phyloP scores from a whole-genome alignment of 768 basidiomycete genomes.

The Tubosaeta sp. region DNA sequence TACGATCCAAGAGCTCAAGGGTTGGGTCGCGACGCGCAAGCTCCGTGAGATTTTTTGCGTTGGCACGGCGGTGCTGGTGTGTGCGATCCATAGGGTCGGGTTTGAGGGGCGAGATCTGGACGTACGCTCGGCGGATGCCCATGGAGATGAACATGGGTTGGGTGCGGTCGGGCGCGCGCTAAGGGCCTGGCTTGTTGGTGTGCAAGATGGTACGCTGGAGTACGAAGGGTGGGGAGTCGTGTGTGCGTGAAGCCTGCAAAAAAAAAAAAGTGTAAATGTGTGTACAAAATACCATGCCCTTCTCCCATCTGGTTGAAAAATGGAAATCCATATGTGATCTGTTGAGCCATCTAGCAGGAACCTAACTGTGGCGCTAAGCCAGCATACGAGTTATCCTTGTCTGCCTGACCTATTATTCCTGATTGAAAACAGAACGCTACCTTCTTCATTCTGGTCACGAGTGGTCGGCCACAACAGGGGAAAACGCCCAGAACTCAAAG shows the following conservation, averaged over 20 bases:
- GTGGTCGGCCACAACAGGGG: slow-evolving; percentile 78
- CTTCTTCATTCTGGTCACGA: slow-evolving; percentile 93
- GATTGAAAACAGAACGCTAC: too few species aligned
- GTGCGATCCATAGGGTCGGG: slow-evolving; percentile 68
- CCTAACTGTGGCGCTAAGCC: too few species aligned
- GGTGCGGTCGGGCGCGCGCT: slow-evolving; percentile 64
- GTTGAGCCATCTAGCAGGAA: too few species aligned
- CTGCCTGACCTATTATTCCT: too few species aligned
- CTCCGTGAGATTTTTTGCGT: slow-evolving; percentile 82
- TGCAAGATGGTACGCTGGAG: slow-evolving; percentile 64
- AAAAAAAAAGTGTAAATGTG: neutral
- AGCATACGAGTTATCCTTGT: too few species aligned
- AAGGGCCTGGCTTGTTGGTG: slow-evolving; percentile 66
- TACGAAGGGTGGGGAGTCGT: slow-evolving; percentile 64
- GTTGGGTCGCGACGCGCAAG: slow-evolving; percentile 50
- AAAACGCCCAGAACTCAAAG: slow-evolving; percentile 85
- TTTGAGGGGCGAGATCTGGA: slow-evolving; percentile 52
- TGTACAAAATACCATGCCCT: neutral
- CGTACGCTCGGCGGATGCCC: slow-evolving; percentile 56
- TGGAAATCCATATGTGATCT: too few species aligned
- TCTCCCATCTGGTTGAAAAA: too few species aligned
- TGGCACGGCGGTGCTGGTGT: slow-evolving; percentile 80
- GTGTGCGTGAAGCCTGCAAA: slow-evolving; percentile 7
- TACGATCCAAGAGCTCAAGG: slow-evolving; percentile 58
- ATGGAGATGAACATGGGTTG: slow-evolving; percentile 31